These are phyloP conservation scores for Phytophthora citricola DNA, from an alignment of 352 stramenopile species.

Conservation along the genomic window DNA sequence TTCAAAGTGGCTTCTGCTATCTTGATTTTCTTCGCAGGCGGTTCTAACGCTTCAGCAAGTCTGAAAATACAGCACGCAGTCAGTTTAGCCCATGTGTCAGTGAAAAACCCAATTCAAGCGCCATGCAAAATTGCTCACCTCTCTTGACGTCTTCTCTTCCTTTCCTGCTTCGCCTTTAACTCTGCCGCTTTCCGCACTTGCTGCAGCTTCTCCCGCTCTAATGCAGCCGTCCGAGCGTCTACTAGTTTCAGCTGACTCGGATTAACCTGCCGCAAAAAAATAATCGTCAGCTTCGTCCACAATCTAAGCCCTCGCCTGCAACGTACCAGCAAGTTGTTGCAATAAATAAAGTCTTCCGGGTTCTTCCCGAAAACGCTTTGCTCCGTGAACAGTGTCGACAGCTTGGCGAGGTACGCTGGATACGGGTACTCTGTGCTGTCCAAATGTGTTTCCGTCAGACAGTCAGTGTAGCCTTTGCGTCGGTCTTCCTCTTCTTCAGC, in stretches of 20 bases:
- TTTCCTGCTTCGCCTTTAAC: constrained; percentile 41
- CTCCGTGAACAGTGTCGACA: constrained; percentile 63
- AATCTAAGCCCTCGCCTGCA: not conserved
- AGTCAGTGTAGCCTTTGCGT: constrained; percentile 53
- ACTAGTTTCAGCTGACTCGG: constrained; percentile 46
- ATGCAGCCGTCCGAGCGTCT: constrained; percentile 48
- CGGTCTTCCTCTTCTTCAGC: constrained; percentile 56
- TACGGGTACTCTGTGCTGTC: constrained; percentile 57
- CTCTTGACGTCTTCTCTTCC: constrained; percentile 42
- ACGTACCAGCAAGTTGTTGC: constrained; percentile 77
- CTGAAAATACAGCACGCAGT: constrained; percentile 16
- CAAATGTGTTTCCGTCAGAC: constrained; percentile 58
- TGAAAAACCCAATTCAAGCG: not conserved
- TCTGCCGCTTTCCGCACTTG: constrained; percentile 40
- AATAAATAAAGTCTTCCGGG: constrained; percentile 77
- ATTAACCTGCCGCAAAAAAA: constrained; percentile 42
- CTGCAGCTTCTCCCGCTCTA: constrained; percentile 49
- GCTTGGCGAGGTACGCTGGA: constrained; percentile 62
- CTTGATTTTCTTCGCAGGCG: constrained; percentile 49
- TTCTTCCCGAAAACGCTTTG: constrained; percentile 68
- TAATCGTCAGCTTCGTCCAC: constrained; percentile 1
- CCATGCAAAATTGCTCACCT: constrained; percentile 6
- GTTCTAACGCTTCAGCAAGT: constrained; percentile 36
- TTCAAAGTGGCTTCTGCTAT: constrained; percentile 42
- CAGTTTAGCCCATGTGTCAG: not conserved